Evolutionary conservation across 768 basidiomycete genomes (phyloP), one percentile per base, ranked within the genome.

Genomic region (Serendipita indica): DNA sequence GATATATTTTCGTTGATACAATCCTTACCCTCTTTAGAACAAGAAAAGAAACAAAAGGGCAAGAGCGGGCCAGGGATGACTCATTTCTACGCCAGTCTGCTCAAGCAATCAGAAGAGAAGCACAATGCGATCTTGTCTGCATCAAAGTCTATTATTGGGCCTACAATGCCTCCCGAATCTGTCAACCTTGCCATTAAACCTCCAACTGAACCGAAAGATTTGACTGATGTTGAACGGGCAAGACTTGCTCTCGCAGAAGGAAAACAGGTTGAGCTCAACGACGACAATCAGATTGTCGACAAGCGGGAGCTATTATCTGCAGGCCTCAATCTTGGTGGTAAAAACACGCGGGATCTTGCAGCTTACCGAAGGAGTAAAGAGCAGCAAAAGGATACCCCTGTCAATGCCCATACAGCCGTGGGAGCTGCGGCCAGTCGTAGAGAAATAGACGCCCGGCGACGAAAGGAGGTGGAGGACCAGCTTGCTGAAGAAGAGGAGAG

Each of bases 201-300:
- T 12, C 72, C 77, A 76, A 86, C 61, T 73, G 82, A 64, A 71
- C 74, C 0, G 77, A 79, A 41, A 70, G 77, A 64, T 82, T 33
- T 54, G 10, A 54, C 86, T 34, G 91, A 94, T 69, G 65, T 79
- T 28, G 84, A 89, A 65, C 75, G 89, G 27, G 89, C 86, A 22
- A 77, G 69, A 41, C 64, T 77, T 41, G 89, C 90, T 14, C 74
- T 75, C 63, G 79, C 76, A 60, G 76, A 85, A 65, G 93, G 92
- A 22, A 86, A 86, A 68, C 76, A 82, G 10, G 83, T 99, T 33
- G 94, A 97, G 69, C 73, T 97, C 33, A 98, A 98, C 69, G 94
- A 98, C 69, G 93, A 97, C 65, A 93, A 92, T 65, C 89, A 93
- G 68, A 92, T 98, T 45, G 85, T 99, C 49, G 96, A 99, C 73